These are phyloP conservation scores for Testicularia cyperi DNA, from an alignment of 1,284 basidiomycete genomes.

Conservation along the genomic window DNA sequence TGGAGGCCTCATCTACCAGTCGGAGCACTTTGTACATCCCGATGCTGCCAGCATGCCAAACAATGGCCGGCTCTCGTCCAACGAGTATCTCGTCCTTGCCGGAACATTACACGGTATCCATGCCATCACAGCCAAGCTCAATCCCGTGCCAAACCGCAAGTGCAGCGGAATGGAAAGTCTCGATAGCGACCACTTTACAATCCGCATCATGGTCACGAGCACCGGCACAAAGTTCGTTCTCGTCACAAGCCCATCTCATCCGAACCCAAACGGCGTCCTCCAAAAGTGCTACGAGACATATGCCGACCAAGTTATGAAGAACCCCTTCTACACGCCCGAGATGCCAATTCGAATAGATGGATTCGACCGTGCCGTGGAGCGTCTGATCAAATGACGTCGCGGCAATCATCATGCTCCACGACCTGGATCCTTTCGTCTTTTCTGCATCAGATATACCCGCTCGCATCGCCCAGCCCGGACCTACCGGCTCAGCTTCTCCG, in stretches of 20 bases:
- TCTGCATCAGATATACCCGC: too few relatives aligned
- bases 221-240: slow-evolving; percentile 98
- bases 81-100: slow-evolving; percentile 94
- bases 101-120: slow-evolving; percentile 97
- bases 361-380: slow-evolving; percentile 70
- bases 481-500: background rate
- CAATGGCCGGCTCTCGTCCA: slow-evolving; percentile 69
- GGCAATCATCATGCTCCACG: too few relatives aligned
- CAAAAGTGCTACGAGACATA: slow-evolving; percentile 87
- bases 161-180: slow-evolving; percentile 85
- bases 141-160: slow-evolving; percentile 66
- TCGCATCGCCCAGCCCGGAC: too few relatives aligned
- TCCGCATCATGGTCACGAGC: slow-evolving; percentile 83
- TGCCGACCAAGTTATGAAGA: slow-evolving; percentile 95
- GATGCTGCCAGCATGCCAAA: slow-evolving; percentile 27
- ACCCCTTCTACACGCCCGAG: slow-evolving; percentile 96
- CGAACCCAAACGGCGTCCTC: slow-evolving; percentile 62
- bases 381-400: slow-evolving; percentile 26
- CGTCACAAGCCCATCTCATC: slow-evolving; percentile 76
- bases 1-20: slow-evolving; percentile 90
- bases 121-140: slow-evolving; percentile 89
- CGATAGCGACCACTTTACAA: slow-evolving; percentile 89
- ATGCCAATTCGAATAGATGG: slow-evolving; percentile 94
- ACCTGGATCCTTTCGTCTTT: too few relatives aligned
- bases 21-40: slow-evolving; percentile 67